phyloP scores from a whole-genome alignment of 2,329 filamentous ascomycete species.

The Ilyonectria robusta region DNA sequence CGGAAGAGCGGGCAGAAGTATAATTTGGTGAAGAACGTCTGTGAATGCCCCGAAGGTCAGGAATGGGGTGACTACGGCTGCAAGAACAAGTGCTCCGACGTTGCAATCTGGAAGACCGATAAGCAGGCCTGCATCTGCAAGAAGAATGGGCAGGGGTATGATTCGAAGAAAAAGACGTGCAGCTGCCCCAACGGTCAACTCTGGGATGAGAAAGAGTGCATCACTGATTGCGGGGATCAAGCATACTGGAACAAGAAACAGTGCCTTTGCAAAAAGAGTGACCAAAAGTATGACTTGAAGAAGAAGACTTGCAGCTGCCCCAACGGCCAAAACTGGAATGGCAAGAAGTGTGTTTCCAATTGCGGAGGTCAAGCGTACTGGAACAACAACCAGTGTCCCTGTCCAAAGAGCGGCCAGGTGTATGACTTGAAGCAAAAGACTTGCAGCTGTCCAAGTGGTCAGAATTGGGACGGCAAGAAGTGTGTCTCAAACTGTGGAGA shows the following conservation, averaged over 20 bases:
- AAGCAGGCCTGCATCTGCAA: slow-evolving; percentile 3
- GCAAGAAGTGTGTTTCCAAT: not conserved
- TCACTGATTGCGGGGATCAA: not conserved
- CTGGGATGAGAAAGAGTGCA: not conserved
- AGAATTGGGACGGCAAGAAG: slow-evolving; percentile 18
- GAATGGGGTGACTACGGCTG: not conserved
- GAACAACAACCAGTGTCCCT: not conserved
- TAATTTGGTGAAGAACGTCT: not conserved
- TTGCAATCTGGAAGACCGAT: not conserved
- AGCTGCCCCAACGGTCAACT: not conserved
- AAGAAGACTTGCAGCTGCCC: not conserved
- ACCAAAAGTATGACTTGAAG: not conserved
- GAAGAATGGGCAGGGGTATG: not conserved
- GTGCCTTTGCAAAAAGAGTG: slow-evolving; percentile 4
- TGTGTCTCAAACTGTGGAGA: slow-evolving; percentile 11
- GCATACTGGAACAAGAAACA: not conserved
- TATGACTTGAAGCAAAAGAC: not conserved
- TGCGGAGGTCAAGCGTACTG: not conserved
- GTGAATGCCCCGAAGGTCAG: not conserved
- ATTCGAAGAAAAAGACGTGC: not conserved
- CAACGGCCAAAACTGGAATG: not conserved
- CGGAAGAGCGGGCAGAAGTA: not conserved
- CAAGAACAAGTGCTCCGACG: not conserved
- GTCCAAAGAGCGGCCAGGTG: not conserved
- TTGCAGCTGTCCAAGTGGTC: not conserved